Base-by-base conservation (phyloP, 2,329 filamentous ascomycete species). In the Talaromyces rugulosus region DNA sequence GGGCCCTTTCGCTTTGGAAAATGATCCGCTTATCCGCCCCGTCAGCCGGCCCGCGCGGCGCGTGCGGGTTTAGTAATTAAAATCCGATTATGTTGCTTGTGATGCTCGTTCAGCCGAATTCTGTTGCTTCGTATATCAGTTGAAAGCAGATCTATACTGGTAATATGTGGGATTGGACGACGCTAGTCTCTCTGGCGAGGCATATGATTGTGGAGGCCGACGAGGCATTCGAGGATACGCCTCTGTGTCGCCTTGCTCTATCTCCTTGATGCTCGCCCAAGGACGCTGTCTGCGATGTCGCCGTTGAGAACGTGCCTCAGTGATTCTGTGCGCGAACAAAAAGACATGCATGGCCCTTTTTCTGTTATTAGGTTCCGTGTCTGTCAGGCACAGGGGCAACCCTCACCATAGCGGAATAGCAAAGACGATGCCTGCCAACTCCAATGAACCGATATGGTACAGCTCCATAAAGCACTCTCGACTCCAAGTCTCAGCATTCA, bases 371-470 rank as follows among this genome's bases (percentile, higher is more conserved):
- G 16, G 12, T 2, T 27, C 18, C 9, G 44, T 7, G 11, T 4
- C 44, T 28, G 14, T 16, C 31, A 9, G 18, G 36, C 40, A 11
- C 11, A 33, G 16, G 58, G 47, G 36, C 16, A 18, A n/a, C 5
- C 59, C 66, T 60, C 62, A 69, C 71, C 71, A 72, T 44, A 71
- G 66, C 16, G 69, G 42, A 44, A 65, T 61, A 36, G 64, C 67
- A 63, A 71, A 71, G 16, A 68, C 58, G 27, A 74, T 66, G 3
- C 65, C 71, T 5, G 65, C 70, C 36, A 74, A 66, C 57, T 74
- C 70, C 58, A 74, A 57, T 47, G 57, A 65, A 12, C 72, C 72
- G 23, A 74, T 65, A 16, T 56, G 44, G 55, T 74, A 74, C 55
- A 74, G 56, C 3, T 67, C 67, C 7, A 71, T 70, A 60, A 69